Base-by-base conservation (phyloP, 805 yeast genomes). In the Saccharomyces mikatae region DNA sequence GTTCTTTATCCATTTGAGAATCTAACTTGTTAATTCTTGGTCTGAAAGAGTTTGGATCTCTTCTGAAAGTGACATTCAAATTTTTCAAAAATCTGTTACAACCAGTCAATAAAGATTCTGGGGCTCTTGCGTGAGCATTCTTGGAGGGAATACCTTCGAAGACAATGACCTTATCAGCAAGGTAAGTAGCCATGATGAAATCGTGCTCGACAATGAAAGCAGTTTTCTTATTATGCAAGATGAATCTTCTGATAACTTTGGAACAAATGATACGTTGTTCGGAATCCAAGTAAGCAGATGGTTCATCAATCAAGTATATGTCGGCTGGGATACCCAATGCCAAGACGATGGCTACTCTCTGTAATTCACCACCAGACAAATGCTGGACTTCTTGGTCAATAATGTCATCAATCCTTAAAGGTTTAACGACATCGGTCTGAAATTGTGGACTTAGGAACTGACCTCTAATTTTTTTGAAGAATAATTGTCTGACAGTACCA, bases 171-270 rank as follows among this genome's bases (percentile, higher is more conserved):
- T 96, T 83, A 76, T 94, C 99, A 60, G 99, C 99, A 79, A 94
- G 81, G 73, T 94, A 94, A 17, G 99, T 94, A 61, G 99, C 98
- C 99, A 94, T 94, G 78, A 94, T 94, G 82, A 94, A 94, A 82
- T 94, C 99, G 84, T 94, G 99, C 85, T 94, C 99, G 56, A 94
- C 99, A 66, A 94, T 80, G 73, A 94, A 94, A n/a, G 99, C 99
- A 48, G 98, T 92, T 81, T 92, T 94, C 80, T 92, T 91, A 64
- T 97, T 83, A 71, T 94, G 99, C 71, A 94, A 77, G 68, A 94
- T 88, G 70, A 90, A 94, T 75, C 97, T 86, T 82, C 97, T 87
- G 66, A 94, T 94, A 63, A 94, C 99, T 79, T 94, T 94, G 52
- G 99, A 88, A 80, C 99, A 94, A 63, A 94, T 87, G 69, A 94